Evolutionary conservation across 2,329 filamentous ascomycete genomes (phyloP), one percentile per base, ranked within the genome.

Genomic region (Trichoderma guizhouense): DNA sequence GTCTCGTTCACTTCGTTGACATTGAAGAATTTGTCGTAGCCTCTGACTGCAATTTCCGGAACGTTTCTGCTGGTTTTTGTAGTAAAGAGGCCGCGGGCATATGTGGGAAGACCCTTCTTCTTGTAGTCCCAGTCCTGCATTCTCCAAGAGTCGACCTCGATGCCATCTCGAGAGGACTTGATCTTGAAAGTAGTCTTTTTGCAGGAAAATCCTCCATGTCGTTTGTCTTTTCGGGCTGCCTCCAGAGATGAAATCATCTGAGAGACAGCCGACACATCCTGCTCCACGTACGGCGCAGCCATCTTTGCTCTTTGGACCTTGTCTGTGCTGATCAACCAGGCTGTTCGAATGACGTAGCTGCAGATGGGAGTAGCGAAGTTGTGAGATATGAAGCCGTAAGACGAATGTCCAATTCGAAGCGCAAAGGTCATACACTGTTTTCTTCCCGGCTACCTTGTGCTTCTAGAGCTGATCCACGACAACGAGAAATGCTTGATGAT

Each of bases 1-100:
- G 96, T 99, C 75, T 92, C 89, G 61, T 84, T 81, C 8, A 97
- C 92, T 83, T 99, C 96, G 65, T 89, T 89, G 53, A 93, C 88
- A 77, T 99, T 99, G 89, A 99, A 99, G 85, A 99, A 99, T 83
- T 99, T 99, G 86, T 99, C 95, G 82, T 99, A 99, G 66, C 96
- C 96, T 76, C 96, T 89, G 63, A 94, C 90, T 1, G 88, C 92
- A 76, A 99, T 98, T 81, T 97, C 93, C 14, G 89, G 84, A 9
- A 88, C 85, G 9, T 90, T 90, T 30, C 88, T 85, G 64, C 86
- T 84, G 74, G 88, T 91, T 74, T 83, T 88, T 55, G 92, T 92
- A n/a, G 95, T 99, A 82, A 99, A 99, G 1, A 99, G 88, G 7
- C 96, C 96, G 69, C 96, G 91, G 7, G 96, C 95, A 80, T 98